A percentile compares a stretch with the other conserved stretches of the same genome.
These are phyloP conservation scores for Carex arenaria DNA, from an alignment of 202 grass and related monocot species.

Conservation along the genomic window DNA sequence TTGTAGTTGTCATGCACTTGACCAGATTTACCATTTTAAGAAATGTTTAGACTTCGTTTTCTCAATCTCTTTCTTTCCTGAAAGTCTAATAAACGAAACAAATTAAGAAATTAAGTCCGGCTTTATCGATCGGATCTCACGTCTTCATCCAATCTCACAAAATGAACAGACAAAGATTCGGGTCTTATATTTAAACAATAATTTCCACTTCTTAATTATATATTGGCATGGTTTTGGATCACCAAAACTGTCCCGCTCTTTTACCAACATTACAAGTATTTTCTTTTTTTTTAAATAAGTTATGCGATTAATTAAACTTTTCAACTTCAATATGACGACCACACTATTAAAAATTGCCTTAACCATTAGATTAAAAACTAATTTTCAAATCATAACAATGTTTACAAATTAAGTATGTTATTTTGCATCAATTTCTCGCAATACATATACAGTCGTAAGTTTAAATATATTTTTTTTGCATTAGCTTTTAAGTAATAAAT, in stretches of 20 bases:
- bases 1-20: not conserved
- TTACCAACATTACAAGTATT: not conserved
- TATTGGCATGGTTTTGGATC: not conserved
- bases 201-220: not conserved
- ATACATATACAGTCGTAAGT: no score
- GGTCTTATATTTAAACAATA: not conserved
- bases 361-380: no score
- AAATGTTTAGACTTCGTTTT: not conserved
- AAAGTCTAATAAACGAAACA: not conserved
- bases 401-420: no score
- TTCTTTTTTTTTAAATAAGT: not conserved
- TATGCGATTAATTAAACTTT: no score
- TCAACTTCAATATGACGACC: no score
- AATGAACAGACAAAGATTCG: not conserved
- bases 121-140: constrained; percentile 8
- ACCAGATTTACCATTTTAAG: not conserved
- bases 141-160: not conserved
- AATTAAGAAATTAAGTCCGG: not conserved
- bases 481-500: no score
- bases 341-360: no score
- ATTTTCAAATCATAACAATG: no score
- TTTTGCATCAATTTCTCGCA: no score
- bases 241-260: not conserved
- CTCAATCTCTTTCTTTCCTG: not conserved
- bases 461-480: no score